Evolutionary conservation across 352 stramenopile species (phyloP), one percentile per base, ranked within the genome.

Genomic region (Globisporangium cylindrosporum): DNA sequence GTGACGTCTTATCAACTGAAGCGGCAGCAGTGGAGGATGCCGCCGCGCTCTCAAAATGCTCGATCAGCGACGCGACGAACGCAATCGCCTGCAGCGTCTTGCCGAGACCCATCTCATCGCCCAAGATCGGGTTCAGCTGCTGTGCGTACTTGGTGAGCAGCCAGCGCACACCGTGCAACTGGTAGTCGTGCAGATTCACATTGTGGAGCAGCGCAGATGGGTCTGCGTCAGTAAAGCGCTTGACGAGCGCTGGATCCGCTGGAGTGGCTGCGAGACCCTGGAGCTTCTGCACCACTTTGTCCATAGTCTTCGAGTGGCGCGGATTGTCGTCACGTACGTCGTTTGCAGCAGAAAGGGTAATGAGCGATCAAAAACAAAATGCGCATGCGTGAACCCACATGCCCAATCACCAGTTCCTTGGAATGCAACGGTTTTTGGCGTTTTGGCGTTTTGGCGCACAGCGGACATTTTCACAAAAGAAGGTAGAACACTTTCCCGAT

Each of bases 81-180:
- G 85, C 74, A 68, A 92, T 93, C 32, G 87, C 71, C 58, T 95
- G 87, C 59, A 95, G 73, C 46, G 85, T 95, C 75, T 95, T 93
- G 66, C 87, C 87, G 24, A 95, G 73, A 1, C 87, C 87, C 87
- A 95, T 95, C 36, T 95, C 85, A 64, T 95, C 87, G 36, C 85
- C 87, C 9, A 95, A 66, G 70, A 95, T 92, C 48, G 81, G 74
- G 69, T 90, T 91, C 48, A 94, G 57, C 1, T 73, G 69, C 61
- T 91, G 82, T n/a, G 77, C 74, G 66, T 87, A 71, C 62, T 88
- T 89, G 58, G 71, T 71, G 22, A 89, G 66, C 60, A 93, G 73
- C 87, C 87, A 93, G 41, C 73, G 76, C 65, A 92, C 54, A 2
- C 87, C 87, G 34, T 78, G 65, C 34, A 89, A 24, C 69, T 94